These are phyloP conservation scores for Debaryomyces udenii DNA, from an alignment of 1,139 yeast genomes.

Conservation along the genomic window DNA sequence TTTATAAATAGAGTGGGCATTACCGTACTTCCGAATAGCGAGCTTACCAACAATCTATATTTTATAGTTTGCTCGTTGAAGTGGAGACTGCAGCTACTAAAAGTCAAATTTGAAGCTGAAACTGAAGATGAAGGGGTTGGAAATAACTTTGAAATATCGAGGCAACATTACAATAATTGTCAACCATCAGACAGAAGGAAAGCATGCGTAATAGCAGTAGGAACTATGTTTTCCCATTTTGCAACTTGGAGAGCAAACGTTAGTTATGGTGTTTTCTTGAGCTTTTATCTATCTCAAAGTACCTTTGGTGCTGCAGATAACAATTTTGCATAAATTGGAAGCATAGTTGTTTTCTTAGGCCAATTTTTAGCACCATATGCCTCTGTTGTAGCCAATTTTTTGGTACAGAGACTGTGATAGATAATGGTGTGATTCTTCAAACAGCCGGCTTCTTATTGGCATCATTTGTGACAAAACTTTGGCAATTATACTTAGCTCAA, in stretches of 20 bases:
- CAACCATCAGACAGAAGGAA: constrained; percentile 68
- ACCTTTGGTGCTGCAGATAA: constrained; percentile 59
- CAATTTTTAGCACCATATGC: constrained; percentile 63
- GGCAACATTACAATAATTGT: no score
- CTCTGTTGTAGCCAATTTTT: constrained; percentile 36
- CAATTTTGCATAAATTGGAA: constrained; percentile 73
- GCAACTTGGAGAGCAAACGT: no score
- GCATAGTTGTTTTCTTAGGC: constrained; percentile 62
- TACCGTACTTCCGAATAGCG: no score
- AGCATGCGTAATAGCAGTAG: constrained; percentile 68
- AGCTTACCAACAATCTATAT: no score
- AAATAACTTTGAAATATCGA: no score
- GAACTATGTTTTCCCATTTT: constrained; percentile 54
- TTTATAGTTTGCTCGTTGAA: no score
- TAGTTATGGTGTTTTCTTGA: no score
- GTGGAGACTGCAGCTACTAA: no score
- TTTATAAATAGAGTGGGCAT: no score
- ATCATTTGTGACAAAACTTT: constrained; percentile 59
- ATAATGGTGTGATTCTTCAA: constrained; percentile 53
- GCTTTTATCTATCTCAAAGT: no score
- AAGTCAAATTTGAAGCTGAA: no score
- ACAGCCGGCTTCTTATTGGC: constrained; percentile 64
- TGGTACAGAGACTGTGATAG: constrained; percentile 39
- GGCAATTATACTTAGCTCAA: constrained; percentile 69
- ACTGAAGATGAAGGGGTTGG: no score